Conservation (phyloP, 176 grass and related monocot species). For the Eleusine indica region DNA sequence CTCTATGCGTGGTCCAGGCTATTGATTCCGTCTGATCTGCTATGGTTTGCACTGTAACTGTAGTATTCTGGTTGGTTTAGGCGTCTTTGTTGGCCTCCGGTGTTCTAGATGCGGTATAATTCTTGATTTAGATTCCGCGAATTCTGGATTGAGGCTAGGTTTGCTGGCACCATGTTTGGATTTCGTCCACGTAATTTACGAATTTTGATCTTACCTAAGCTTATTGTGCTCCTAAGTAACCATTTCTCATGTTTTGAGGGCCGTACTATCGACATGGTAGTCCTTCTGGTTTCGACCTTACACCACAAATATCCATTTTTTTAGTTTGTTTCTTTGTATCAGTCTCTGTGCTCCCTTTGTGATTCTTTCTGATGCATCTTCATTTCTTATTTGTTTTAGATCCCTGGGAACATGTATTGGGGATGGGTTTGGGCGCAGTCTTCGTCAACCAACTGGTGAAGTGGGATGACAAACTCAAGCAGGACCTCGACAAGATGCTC, state of each 20-base stretch:
- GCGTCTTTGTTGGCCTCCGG: background rate
- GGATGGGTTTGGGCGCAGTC: constrained; percentile 77
- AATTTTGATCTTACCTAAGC: background rate
- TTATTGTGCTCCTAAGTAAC: background rate
- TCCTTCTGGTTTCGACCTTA: background rate
- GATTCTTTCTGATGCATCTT: constrained; percentile 16
- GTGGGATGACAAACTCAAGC: constrained; percentile 86
- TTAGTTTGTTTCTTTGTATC: background rate
- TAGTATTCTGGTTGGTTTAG: background rate
- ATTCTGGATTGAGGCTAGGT: background rate
- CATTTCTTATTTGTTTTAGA: constrained; percentile 44
- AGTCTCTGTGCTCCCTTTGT: background rate
- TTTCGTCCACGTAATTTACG: background rate
- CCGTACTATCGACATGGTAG: background rate
- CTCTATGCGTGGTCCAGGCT: background rate
- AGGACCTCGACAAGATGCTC: constrained; percentile 93
- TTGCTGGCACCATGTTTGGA: background rate
- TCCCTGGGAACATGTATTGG: constrained; percentile 96
- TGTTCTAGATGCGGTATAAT: constrained; percentile 18
- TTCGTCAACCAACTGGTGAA: constrained; percentile 91
- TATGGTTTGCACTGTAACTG: background rate
- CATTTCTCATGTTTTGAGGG: constrained; percentile 29
- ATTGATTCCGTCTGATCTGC: constrained; percentile 21
- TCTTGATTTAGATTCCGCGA: constrained; percentile 32
- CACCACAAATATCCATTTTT: background rate